Conservation (phyloP, 2,329 filamentous ascomycete genomes). For the Aurifilum marmelostoma region DNA sequence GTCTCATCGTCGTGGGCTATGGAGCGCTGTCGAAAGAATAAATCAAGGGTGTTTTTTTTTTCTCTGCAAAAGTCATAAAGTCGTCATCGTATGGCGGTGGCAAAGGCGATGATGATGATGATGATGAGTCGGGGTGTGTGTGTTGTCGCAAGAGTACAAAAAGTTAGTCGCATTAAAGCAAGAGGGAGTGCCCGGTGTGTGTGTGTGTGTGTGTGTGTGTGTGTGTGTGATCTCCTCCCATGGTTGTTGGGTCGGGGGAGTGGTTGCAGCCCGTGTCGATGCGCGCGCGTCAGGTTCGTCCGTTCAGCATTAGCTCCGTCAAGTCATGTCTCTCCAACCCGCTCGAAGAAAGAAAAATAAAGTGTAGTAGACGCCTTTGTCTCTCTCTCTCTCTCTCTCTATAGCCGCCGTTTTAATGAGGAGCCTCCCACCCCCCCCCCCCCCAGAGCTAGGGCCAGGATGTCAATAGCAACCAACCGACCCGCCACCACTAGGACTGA, state of each 20-base stretch:
- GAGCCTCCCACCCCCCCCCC: no score
- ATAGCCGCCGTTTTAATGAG: no score
- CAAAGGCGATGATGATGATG: conserved; percentile 29
- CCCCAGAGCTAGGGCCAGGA: no score
- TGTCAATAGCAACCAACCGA: no score
- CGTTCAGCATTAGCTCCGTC: conserved; percentile 28
- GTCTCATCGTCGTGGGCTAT: conserved; percentile 4
- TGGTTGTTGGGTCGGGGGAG: no score
- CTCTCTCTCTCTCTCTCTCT: no score
- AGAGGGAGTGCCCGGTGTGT: conserved; percentile 7
- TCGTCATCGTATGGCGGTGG: conserved; percentile 32
- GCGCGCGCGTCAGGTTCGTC: conserved; percentile 16
- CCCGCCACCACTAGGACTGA: conserved; percentile 15
- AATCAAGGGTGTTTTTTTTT: no score
- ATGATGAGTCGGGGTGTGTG: conserved; percentile 29
- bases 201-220: no score
- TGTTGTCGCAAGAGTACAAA: conserved; percentile 30
- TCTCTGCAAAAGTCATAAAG: conserved; percentile 23
- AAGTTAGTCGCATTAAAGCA: conserved; percentile 19
- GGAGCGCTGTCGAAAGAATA: conserved; percentile 16
- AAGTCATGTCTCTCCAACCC: no score
- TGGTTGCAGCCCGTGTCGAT: conserved; percentile 18
- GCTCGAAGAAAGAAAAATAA: no score
- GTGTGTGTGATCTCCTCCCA: no score
- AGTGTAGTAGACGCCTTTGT: no score